Conservation (phyloP, 2,329 filamentous ascomycete genomes). For the Macroventuria anomochaeta region DNA sequence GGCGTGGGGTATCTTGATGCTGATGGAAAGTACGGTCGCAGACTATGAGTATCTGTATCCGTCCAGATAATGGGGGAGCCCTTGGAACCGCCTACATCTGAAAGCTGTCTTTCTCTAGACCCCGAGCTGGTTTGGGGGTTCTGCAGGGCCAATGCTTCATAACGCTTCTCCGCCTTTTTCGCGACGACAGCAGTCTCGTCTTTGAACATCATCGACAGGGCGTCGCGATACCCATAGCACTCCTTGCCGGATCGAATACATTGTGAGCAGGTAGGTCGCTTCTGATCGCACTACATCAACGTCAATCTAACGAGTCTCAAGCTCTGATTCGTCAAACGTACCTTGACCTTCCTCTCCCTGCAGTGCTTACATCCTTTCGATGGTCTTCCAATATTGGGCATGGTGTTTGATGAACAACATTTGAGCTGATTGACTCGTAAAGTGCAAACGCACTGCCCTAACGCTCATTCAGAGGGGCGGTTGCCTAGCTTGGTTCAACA, state of each 20-base stretch:
- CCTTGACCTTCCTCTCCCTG: constrained; percentile 42
- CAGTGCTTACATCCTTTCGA: constrained; percentile 43
- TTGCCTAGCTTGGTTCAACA: constrained; percentile 5
- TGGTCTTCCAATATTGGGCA: constrained; percentile 43
- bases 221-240: constrained; percentile 43
- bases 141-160: constrained; percentile 31
- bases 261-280: constrained; percentile 43
- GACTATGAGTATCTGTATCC: not conserved
- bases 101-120: not conserved
- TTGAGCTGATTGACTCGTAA: not conserved
- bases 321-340: constrained; percentile 2
- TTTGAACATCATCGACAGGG: constrained; percentile 40
- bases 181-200: constrained; percentile 38
- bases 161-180: constrained; percentile 33
- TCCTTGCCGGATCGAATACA: constrained; percentile 36
- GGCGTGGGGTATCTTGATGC: constrained; percentile 21
- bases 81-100: not conserved
- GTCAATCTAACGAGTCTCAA: not conserved
- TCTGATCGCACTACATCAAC: constrained; percentile 38
- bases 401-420: constrained; percentile 15
- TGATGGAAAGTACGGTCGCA: not conserved
- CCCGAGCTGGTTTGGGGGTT: not conserved
- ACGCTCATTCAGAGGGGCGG: not conserved
- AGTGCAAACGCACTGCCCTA: not conserved
- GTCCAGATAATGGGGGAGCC: not conserved